Percentiles rank a stretch among this genome's conserved stretches.
These are phyloP conservation scores for Chalciporus piperatus DNA, from an alignment of 768 basidiomycete species.

Conservation along the genomic window DNA sequence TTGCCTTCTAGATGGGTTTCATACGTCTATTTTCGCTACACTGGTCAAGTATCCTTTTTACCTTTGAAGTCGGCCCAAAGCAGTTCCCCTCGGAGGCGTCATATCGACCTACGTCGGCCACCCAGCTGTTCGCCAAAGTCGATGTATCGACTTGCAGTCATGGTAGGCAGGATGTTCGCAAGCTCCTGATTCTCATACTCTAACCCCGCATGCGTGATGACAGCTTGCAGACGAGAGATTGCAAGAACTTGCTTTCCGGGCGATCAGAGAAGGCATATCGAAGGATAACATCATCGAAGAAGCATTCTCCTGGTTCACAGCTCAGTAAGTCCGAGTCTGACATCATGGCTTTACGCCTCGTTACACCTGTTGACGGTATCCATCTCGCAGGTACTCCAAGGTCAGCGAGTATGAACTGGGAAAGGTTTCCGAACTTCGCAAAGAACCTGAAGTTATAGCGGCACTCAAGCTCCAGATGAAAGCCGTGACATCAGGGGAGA, in stretches of 20 bases:
- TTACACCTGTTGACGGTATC: neutral
- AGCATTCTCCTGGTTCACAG: constrained; percentile 30
- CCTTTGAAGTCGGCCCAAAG: constrained; percentile 21
- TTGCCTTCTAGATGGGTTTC: constrained; percentile 20
- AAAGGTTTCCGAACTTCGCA: constrained; percentile 18
- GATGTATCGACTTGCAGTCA: constrained; percentile 35
- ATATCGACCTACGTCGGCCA: neutral
- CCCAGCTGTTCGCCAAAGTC: constrained; percentile 35
- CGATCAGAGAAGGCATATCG: constrained; percentile 24
- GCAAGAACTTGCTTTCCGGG: constrained; percentile 23
- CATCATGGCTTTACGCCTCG: neutral
- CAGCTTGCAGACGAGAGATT: constrained; percentile 26
- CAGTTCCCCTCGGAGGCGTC: neutral
- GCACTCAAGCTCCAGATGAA: constrained; percentile 25
- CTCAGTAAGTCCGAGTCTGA: constrained; percentile 22
- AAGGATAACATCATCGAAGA: constrained; percentile 27
- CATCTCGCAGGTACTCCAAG: constrained; percentile 11
- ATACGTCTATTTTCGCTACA: constrained; percentile 31
- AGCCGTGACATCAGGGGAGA: constrained; percentile 22
- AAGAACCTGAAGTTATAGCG: constrained; percentile 17
- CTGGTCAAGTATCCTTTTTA: constrained; percentile 26
- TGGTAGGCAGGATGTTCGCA: constrained; percentile 13
- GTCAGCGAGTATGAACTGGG: constrained; percentile 18
- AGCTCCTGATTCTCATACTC: neutral
- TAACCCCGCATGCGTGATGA: neutral